Percentiles rank a stretch among this genome's conserved stretches.
phyloP scores from a whole-genome alignment of 176 grass and related monocot genomes.

The Aegilops umbellulata region DNA sequence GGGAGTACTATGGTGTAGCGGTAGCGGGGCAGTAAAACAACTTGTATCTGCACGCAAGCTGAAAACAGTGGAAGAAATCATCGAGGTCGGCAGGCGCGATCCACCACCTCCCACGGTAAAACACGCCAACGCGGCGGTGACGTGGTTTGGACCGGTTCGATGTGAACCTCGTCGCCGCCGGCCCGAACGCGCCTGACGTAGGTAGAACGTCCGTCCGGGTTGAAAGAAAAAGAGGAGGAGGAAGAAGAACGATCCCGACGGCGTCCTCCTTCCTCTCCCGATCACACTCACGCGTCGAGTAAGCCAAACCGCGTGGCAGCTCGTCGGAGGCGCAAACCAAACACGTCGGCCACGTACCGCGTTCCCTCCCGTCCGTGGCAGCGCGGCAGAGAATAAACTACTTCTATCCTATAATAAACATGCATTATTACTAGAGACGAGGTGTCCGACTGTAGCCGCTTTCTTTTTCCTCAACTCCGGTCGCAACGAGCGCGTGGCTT shows the following conservation, averaged over 20 bases:
- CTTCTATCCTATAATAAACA: no score
- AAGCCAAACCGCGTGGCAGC: not conserved
- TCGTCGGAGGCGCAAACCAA: no score
- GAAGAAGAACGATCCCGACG: not conserved
- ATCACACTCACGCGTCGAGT: not conserved
- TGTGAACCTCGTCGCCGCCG: conserved; percentile 20
- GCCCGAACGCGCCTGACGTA: not conserved
- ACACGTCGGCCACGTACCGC: no score
- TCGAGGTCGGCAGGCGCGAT: not conserved
- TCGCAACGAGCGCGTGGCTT: not conserved
- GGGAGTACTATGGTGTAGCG: no score
- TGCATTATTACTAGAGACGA: no score
- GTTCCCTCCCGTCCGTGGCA: not conserved
- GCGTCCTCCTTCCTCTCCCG: not conserved
- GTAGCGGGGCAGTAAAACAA: no score
- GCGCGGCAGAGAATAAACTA: not conserved
- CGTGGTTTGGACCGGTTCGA: conserved; percentile 2
- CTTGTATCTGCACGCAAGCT: not conserved
- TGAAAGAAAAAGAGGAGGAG: not conserved
- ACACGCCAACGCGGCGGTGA: not conserved
- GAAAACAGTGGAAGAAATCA: not conserved
- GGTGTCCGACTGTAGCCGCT: no score
- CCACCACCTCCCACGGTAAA: not conserved
- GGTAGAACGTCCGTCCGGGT: not conserved
- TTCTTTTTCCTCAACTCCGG: no score